A percentile compares a stretch with the other conserved stretches of the same genome.
These are phyloP conservation scores for Fusarium tricinctum DNA, from an alignment of 2,329 filamentous ascomycete species.

Conservation along the genomic window DNA sequence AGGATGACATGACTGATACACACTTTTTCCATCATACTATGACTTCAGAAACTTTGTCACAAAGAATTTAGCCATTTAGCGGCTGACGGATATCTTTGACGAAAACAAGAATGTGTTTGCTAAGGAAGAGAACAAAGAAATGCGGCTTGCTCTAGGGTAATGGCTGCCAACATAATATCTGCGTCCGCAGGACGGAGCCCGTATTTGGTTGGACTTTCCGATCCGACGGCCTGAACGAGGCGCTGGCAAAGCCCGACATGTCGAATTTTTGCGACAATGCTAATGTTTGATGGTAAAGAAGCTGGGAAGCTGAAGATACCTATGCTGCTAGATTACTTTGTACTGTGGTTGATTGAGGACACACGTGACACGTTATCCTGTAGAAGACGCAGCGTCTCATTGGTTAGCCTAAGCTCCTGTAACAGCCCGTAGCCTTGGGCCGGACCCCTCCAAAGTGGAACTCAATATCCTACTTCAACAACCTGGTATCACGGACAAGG, in stretches of 20 bases:
- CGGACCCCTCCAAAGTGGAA: conserved; percentile 8
- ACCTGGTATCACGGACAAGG: conserved; percentile 44
- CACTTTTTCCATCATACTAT: conserved; percentile 24
- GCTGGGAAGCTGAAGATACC: conserved; percentile 30
- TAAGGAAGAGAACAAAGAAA: conserved; percentile 49
- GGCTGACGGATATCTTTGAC: conserved; percentile 31
- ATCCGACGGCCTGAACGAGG: conserved; percentile 29
- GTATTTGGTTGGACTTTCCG: conserved; percentile 24
- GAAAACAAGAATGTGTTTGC: conserved; percentile 42
- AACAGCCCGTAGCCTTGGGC: conserved; percentile 16
- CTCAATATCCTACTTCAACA: conserved; percentile 14
- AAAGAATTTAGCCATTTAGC: conserved; percentile 35
- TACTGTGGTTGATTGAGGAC: conserved; percentile 18
- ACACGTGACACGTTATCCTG: conserved; percentile 37
- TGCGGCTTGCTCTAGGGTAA: conserved; percentile 40
- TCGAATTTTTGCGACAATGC: conserved; percentile 1
- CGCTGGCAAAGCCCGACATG: conserved; percentile 14
- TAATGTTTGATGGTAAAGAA: conserved; percentile 9
- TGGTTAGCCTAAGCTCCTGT: conserved; percentile 11
- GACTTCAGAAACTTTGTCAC: conserved; percentile 25
- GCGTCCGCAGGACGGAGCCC: conserved; percentile 27
- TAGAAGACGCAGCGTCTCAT: conserved; percentile 22
- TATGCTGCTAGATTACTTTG: not conserved
- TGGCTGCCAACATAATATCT: conserved; percentile 20
- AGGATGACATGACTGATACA: conserved; percentile 30